Evolutionary conservation across 1,284 basidiomycete genomes (phyloP).

Genomic region (Acaromyces ingoldii): DNA sequence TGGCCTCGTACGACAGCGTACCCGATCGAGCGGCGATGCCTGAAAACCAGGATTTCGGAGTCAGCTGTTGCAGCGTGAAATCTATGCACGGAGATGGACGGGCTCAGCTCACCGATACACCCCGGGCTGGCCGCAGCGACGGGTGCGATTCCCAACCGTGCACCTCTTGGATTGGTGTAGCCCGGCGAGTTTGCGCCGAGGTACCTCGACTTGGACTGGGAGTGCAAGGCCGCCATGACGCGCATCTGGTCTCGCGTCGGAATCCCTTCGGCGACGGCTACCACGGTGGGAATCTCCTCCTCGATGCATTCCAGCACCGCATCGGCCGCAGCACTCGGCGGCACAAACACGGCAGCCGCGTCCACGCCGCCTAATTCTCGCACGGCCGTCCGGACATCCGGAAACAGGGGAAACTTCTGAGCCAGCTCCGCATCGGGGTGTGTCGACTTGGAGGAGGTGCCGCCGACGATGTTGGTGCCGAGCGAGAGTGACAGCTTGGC

Average conservation of each 20-base stretch:
- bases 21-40: constrained; percentile 33
- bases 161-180: constrained; percentile 27
- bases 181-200: constrained; percentile 38
- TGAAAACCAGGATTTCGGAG: neutral
- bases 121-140: neutral
- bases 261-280: constrained; percentile 34
- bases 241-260: constrained; percentile 31
- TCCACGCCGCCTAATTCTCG: constrained; percentile 17
- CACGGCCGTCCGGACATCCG: constrained; percentile 18
- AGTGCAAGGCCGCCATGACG: constrained; percentile 31
- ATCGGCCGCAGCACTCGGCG: constrained; percentile 25
- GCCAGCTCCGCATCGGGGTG: constrained; percentile 21
- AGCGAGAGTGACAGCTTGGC: constrained; percentile 26
- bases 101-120: constrained; percentile 1
- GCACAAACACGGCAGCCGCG: constrained; percentile 36
- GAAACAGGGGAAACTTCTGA: constrained; percentile 37
- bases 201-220: constrained; percentile 23
- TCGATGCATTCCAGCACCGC: constrained; percentile 39
- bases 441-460: constrained; percentile 18
- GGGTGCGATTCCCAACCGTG: constrained; percentile 6
- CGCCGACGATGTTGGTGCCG: constrained; percentile 37
- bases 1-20: constrained; percentile 44
- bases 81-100: neutral
- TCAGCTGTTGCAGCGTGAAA: too few species aligned
- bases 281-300: constrained; percentile 33